Conservation (phyloP, 352 stramenopile genomes). For the Pythium aphanidermatum region DNA sequence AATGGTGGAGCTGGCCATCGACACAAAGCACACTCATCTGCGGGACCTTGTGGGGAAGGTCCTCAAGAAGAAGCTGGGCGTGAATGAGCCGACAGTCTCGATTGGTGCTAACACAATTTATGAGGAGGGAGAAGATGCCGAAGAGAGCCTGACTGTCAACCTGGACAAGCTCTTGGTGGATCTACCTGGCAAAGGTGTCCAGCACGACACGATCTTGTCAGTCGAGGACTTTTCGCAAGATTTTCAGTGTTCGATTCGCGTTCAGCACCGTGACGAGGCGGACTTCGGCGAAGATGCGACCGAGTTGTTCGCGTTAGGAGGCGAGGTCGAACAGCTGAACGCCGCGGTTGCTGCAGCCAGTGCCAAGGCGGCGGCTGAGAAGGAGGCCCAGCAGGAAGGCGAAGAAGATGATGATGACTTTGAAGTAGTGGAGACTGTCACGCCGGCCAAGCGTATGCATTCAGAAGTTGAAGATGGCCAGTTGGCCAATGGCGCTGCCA, state of each 20-base stretch:
- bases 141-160: conserved; percentile 79
- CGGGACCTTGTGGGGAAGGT: conserved; percentile 74
- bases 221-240: conserved; percentile 96
- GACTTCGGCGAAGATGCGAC: conserved; percentile 64
- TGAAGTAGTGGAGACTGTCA: conserved; percentile 23
- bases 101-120: conserved; percentile 89
- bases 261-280: conserved; percentile 59
- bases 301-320: conserved; percentile 72
- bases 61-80: conserved; percentile 83
- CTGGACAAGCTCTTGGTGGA: conserved; percentile 83
- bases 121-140: conserved; percentile 93
- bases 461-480: conserved; percentile 6
- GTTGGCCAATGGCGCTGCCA: not conserved
- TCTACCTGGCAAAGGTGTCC: conserved; percentile 90
- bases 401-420: conserved; percentile 34
- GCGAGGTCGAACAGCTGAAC: conserved; percentile 55
- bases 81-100: conserved; percentile 88
- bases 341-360: conserved; percentile 12
- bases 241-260: conserved; percentile 79
- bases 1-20: conserved; percentile 85
- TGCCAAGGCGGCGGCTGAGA: conserved; percentile 6
- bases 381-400: conserved; percentile 28
- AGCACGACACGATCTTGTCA: conserved; percentile 88
- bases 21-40: conserved; percentile 84
- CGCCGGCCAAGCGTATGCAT: conserved; percentile 6